Base-by-base conservation (phyloP, 1,284 basidiomycete genomes). In the Trichosporon sp. region DNA sequence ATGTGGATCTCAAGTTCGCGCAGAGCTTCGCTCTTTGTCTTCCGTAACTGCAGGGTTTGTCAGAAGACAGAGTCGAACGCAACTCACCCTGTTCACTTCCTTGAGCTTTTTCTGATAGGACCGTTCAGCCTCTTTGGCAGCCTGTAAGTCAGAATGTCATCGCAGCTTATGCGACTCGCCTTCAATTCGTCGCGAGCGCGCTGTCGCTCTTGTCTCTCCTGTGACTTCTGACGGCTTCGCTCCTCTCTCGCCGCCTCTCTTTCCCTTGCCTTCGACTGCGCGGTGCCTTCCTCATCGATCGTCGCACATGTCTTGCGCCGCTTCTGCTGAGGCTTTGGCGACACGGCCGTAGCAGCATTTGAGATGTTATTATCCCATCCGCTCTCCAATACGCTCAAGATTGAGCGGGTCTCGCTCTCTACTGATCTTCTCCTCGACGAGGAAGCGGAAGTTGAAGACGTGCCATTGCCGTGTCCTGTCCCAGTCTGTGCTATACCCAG, bases 1-100 rank as follows among this genome's bases (percentile, higher is more conserved):
- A 80, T 65, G 67, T 78, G 76, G 1, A 79, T 58, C 56, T 75
- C 71, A 40, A 81, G 67, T 54, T 81, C 79, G 2, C 73, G 71
- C 34, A 81, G 68, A 0, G 78, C 72, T 13, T 80, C 79, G 25
- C 72, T 70, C 60, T 79, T 79, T 54, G 73, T 74, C 7, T 66
- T 71, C 4, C 76, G 73, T 0, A 80, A 66, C 76, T 80, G 60
- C n/a, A n/a, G n/a, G n/a, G n/a, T n/a, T 8, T 29, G 34, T 23
- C 56, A 44, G 58, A 10, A 37, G 21, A n/a, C 8, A 21, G 19
- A 14, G 13, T 25, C 11, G 7, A 3, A 13, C 9, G 4, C 2
- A 2, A 37, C 65, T 6, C 21, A 64, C 54, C 3, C 37, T 19
- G 11, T 74, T 60, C 23, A 76, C 77, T 52, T 73, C 71, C 59